Evolutionary conservation across 352 stramenopile species (phyloP), one percentile per base, ranked within the genome.

Genomic region (Phytophthora macrochlamydospora): DNA sequence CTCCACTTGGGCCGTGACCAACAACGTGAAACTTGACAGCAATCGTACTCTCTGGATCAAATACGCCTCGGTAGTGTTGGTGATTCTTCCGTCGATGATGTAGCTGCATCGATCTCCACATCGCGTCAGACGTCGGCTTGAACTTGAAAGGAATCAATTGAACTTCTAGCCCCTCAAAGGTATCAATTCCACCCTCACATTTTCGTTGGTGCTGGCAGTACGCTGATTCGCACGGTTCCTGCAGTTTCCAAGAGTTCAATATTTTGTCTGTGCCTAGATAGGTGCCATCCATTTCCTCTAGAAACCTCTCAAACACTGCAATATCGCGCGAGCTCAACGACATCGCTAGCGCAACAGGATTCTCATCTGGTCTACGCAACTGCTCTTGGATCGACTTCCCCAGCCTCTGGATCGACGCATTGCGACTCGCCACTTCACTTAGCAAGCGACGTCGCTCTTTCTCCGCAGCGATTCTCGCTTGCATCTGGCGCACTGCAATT

Each of bases 21-120:
- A 43, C 7, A 59, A 11, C 55, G 18, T 51, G 56, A 38, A 78
- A 78, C 66, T 78, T 81, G 50, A 53, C 51, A 0, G 65, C 69
- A 38, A 78, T 55, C 14, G 56, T 77, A 52, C 73, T 63, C 9
- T 71, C 56, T 6, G 56, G 61, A 31, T 69, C 54, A 7, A 29
- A 18, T 1, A 64, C 46, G n/a, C 38, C 30, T 29, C 45, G 37
- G 49, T 67, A 74, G 11, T 63, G 31, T 3, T 51, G 58, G 9
- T 59, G 67, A 42, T 35, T 48, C 37, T 49, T 65, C 57, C 6
- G 52, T 52, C 45, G 14, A 53, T 59, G 50, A 24, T 46, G 8
- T 12, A 48, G 29, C n/a, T 42, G 54, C 50, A 65, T 65, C 3
- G 59, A 45, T 51, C 67, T 31, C 59, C 59, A 73, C 18, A 73